phyloP scores from a whole-genome alignment of 169 alveolate species.

The Theileria parva region DNA sequence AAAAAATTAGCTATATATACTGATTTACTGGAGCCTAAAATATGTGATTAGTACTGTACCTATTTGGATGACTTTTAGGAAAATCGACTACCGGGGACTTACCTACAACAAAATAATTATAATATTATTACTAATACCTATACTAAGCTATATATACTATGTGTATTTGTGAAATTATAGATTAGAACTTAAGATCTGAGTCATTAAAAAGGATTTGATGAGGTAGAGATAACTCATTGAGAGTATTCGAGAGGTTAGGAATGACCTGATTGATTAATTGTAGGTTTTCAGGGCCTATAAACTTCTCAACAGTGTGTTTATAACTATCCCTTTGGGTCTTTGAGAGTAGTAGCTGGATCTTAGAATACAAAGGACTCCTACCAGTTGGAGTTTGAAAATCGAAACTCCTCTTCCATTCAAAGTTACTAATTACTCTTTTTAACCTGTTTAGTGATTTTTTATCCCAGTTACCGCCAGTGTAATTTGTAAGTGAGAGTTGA shows the following conservation, averaged over 20 bases:
- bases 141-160: too few species aligned
- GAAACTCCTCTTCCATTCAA: constrained; percentile 37
- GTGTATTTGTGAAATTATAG: too few species aligned
- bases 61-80: too few species aligned
- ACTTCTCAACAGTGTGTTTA: constrained; percentile 31
- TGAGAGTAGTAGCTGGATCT: constrained; percentile 29
- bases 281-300: constrained; percentile 45
- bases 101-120: too few species aligned
- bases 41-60: too few species aligned
- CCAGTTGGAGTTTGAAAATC: constrained; percentile 20
- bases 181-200: constrained; percentile 15
- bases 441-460: constrained; percentile 1
- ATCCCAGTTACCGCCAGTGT: constrained; percentile 3
- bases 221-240: constrained; percentile 32
- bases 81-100: too few species aligned
- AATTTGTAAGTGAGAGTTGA: constrained; percentile 14
- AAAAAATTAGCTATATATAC: too few species aligned
- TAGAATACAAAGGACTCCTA: neutral
- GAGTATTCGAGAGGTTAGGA: constrained; percentile 36
- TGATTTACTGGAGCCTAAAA: too few species aligned
- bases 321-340: constrained; percentile 17
- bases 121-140: too few species aligned
- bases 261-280: constrained; percentile 13
- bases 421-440: constrained; percentile 9
- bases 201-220: constrained; percentile 19